These are phyloP conservation scores for Delonix regia DNA, from an alignment of 306 rosid genomes.

Conservation along the genomic window DNA sequence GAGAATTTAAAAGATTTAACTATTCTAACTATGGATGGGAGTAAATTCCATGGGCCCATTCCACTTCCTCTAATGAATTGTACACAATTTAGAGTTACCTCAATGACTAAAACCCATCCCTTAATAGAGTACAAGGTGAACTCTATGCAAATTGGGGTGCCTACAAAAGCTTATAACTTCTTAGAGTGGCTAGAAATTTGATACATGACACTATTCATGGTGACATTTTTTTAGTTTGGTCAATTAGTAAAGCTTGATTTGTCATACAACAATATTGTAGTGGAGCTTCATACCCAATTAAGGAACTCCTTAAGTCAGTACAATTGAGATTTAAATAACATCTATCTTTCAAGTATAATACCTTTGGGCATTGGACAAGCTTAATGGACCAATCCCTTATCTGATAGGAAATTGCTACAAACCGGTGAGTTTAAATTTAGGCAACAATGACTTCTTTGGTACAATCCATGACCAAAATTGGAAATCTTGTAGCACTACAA, in stretches of 20 bases:
- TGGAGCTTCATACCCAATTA: constrained; percentile 29
- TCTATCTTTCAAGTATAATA: constrained; percentile 35
- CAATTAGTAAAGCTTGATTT: constrained; percentile 31
- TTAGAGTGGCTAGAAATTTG: too few species aligned
- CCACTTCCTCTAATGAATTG: constrained; percentile 42
- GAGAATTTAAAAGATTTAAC: too few species aligned
- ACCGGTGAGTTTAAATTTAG: constrained; percentile 25
- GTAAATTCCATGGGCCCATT: constrained; percentile 36
- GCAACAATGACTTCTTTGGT: constrained; percentile 24
- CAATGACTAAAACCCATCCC: constrained; percentile 34
- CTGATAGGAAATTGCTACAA: constrained; percentile 31
- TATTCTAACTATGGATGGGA: constrained; percentile 34
- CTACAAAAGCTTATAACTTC: constrained; percentile 25
- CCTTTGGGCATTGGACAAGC: constrained; percentile 36
- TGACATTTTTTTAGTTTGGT: constrained; percentile 33
- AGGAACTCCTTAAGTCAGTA: not conserved
- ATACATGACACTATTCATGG: not conserved
- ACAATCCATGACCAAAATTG: constrained; percentile 37
- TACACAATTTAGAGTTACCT: constrained; percentile 27
- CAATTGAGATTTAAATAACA: constrained; percentile 6
- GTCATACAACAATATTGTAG: constrained; percentile 34
- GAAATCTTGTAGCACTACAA: constrained; percentile 34
- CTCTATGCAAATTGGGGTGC: constrained; percentile 42
- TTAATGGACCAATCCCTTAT: constrained; percentile 40
- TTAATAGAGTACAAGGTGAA: constrained; percentile 16